Conservation (phyloP, 2,329 filamentous ascomycete genomes). For the Fusarium phyllophilum region DNA sequence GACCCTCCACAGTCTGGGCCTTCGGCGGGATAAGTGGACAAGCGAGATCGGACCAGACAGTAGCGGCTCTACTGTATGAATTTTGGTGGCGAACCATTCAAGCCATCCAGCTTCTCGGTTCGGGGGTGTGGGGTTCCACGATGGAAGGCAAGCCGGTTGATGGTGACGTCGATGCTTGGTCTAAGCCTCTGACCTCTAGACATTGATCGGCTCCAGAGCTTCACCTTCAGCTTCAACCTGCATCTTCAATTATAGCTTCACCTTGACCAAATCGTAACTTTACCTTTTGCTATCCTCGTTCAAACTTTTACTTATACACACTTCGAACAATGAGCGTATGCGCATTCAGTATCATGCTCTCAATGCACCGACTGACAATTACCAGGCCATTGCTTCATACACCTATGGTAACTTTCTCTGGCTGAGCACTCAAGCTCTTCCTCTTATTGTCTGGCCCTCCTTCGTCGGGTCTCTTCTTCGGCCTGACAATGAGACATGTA, state of each 20-base stretch:
- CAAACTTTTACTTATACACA: background rate
- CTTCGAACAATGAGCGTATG: constrained; percentile 35
- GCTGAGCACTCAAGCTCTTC: constrained; percentile 59
- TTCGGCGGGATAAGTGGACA: background rate
- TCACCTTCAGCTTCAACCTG: background rate
- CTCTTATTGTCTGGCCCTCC: constrained; percentile 59
- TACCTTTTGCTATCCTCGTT: background rate
- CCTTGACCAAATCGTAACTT: background rate
- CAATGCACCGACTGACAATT: constrained; percentile 3
- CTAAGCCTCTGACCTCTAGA: background rate
- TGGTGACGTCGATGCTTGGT: constrained; percentile 26
- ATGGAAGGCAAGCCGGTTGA: background rate
- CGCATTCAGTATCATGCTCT: background rate
- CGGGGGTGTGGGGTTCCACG: constrained; percentile 1
- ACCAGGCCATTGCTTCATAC: constrained; percentile 61
- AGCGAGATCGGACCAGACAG: constrained; percentile 36
- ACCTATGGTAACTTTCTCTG: constrained; percentile 63
- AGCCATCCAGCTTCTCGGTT: background rate
- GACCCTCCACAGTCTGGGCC: background rate
- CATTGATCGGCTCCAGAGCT: background rate
- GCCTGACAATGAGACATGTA: constrained; percentile 45
- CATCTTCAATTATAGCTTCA: background rate
- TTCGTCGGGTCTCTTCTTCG: constrained; percentile 59
- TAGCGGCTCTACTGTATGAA: constrained; percentile 1
- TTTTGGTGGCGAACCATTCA: constrained; percentile 12